These are phyloP conservation scores for Hericium coralloides DNA, from an alignment of 768 basidiomycete genomes.

Conservation along the genomic window DNA sequence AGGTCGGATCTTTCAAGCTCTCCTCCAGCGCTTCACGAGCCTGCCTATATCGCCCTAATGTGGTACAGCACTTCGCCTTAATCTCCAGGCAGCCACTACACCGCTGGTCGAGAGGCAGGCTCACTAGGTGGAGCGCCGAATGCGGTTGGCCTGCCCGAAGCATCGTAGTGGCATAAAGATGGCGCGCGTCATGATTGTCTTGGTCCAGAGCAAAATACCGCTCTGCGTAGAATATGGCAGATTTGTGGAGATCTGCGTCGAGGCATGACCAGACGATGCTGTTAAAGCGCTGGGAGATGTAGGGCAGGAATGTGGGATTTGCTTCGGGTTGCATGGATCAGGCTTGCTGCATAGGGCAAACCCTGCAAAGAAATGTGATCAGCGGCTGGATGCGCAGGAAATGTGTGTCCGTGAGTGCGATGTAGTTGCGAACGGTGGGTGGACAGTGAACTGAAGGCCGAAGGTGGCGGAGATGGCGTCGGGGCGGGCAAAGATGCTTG, in stretches of 20 bases:
- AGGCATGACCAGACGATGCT: constrained; percentile 77
- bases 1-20: constrained; percentile 42
- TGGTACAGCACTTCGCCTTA: constrained; percentile 66
- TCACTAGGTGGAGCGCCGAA: constrained; percentile 67
- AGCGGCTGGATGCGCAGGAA: background rate
- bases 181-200: constrained; percentile 70
- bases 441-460: background rate
- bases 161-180: constrained; percentile 75
- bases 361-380: background rate
- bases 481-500: background rate
- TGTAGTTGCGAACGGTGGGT: background rate
- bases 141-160: constrained; percentile 62
- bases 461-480: background rate
- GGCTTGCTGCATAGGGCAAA: constrained; percentile 21
- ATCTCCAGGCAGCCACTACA: constrained; percentile 76
- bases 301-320: constrained; percentile 38
- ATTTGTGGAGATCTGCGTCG: constrained; percentile 67
- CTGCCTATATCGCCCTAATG: constrained; percentile 66
- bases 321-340: constrained; percentile 50
- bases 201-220: constrained; percentile 67
- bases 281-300: constrained; percentile 61
- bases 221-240: constrained; percentile 87
- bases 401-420: background rate
- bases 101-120: constrained; percentile 45
- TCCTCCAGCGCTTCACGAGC: constrained; percentile 65